These are phyloP conservation scores for Sugiyamaella chiloensis DNA, from an alignment of 805 yeast species.

Conservation along the genomic window DNA sequence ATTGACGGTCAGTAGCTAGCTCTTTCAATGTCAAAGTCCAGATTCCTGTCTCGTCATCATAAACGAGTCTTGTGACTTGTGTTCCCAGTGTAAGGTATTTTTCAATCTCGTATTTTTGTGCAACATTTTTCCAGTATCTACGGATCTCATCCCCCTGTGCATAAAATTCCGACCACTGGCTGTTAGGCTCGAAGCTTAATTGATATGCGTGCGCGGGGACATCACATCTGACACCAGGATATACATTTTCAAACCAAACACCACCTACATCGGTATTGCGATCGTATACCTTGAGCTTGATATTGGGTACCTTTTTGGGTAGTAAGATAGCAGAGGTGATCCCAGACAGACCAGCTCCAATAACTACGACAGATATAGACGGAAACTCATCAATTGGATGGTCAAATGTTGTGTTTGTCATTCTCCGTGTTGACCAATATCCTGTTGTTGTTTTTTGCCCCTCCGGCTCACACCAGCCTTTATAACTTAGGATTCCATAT, in stretches of 20 bases:
- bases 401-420: no score
- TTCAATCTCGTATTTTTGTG: conserved; percentile 24
- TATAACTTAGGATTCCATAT: no score
- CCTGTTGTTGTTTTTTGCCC: no score
- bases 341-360: conserved; percentile 34
- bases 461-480: no score
- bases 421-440: no score
- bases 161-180: conserved; percentile 28
- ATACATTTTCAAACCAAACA: conserved; percentile 26
- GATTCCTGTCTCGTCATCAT: conserved; percentile 16
- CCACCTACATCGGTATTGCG: conserved; percentile 30
- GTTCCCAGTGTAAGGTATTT: conserved; percentile 23
- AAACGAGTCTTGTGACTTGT: conserved; percentile 22
- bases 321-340: conserved; percentile 26
- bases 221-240: conserved; percentile 29
- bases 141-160: conserved; percentile 27
- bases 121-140: conserved; percentile 26
- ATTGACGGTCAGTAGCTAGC: conserved; percentile 13
- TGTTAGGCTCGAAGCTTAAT: conserved; percentile 29
- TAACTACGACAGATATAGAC: conserved; percentile 22
- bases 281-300: conserved; percentile 27
- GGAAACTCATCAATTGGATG: conserved; percentile 13
- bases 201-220: conserved; percentile 32
- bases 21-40: conserved; percentile 11
- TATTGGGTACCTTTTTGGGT: conserved; percentile 24